Percentiles rank a stretch among this genome's conserved stretches.
These are phyloP conservation scores for Neoascochyta sp. DNA, from an alignment of 2,329 filamentous ascomycete species.

Conservation along the genomic window DNA sequence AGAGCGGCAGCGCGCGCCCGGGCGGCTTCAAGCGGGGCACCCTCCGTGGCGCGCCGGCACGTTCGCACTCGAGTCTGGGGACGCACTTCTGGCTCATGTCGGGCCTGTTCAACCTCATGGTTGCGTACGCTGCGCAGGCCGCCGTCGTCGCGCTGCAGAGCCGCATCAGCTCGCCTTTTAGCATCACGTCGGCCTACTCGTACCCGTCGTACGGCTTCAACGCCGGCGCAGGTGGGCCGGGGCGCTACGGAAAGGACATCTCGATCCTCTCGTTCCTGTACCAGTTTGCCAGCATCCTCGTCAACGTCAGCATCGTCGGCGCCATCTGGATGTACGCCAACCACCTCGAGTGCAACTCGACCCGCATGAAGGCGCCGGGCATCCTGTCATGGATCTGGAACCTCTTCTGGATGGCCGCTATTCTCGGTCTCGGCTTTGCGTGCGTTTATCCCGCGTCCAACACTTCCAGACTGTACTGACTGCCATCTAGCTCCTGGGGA, in stretches of 20 bases:
- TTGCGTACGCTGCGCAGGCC: slow-evolving; percentile 14
- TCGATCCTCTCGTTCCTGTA: slow-evolving; percentile 16
- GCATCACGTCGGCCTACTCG: slow-evolving; percentile 13
- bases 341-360: slow-evolving; percentile 15
- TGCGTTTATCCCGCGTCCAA: neutral
- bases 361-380: slow-evolving; percentile 12
- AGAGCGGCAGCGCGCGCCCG: slow-evolving; percentile 9
- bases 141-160: slow-evolving; percentile 14
- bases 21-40: slow-evolving; percentile 8
- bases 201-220: slow-evolving; percentile 10
- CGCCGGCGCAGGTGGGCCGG: neutral
- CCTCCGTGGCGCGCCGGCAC: slow-evolving; percentile 1
- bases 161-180: slow-evolving; percentile 10
- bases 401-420: slow-evolving; percentile 12
- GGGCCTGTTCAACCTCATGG: slow-evolving; percentile 12
- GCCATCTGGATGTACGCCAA: slow-evolving; percentile 19
- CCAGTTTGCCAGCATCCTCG: slow-evolving; percentile 14
- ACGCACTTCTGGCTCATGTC: slow-evolving; percentile 15
- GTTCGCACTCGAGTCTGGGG: slow-evolving; percentile 9
- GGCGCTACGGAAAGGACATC: slow-evolving; percentile 9
- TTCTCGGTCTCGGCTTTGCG: slow-evolving; percentile 12
- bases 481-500: slow-evolving; percentile 8
- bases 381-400: slow-evolving; percentile 13
- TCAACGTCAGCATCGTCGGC: slow-evolving; percentile 21
- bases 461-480: neutral